Evolutionary conservation across 1,284 basidiomycete species (phyloP), one percentile per base, ranked within the genome.

Genomic region (Moesziomyces globuligerus): DNA sequence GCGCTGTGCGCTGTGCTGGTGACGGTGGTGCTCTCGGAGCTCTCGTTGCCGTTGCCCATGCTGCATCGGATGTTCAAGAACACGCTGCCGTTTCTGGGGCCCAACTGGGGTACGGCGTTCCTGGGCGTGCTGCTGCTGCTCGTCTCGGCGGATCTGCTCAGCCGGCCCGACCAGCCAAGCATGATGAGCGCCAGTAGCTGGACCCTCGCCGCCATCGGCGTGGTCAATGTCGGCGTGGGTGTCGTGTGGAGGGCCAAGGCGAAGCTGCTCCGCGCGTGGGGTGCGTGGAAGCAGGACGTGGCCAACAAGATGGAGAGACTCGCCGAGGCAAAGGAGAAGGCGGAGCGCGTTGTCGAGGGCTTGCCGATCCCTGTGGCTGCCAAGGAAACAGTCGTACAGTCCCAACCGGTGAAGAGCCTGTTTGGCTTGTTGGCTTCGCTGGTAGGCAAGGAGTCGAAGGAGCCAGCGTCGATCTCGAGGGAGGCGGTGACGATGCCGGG

Each of bases 1-100:
- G 67, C 50, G n/a, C 26, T 55, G 10, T 11, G 52, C 15, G 32
- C 67, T 8, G 28, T 74, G 10, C 47, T 67, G 6, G 17, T 66
- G 23, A 40, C 62, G 25, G 53, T 74, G 24, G 28, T 76, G 2
- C 57, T 76, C 0, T 54, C 64, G 37, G 75, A 76, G 26, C 48
- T 73, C 6, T 70, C 68, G 7, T 61, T 70, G 0, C 67, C 67
- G 3, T 44, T 65, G 6, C 67, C 67, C 0, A 21, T 55, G 1
- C 21, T 67, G 10, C 48, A 76, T 17, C 49, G 61, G 1, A 29
- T 72, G 26, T 76, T 76, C 42, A 59, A 67, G 8, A 58, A 60
- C 38, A 62, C 50, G 13, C 51, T 78, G 11, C 74, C 76, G 0
- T 70, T 78, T 13, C 42, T 78, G 1, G 68, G 74, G 2, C 55